A percentile compares a stretch with the other conserved stretches of the same genome.
phyloP scores from a whole-genome alignment of 495 filamentous ascomycete species.

The Penicillium bialowiezense region DNA sequence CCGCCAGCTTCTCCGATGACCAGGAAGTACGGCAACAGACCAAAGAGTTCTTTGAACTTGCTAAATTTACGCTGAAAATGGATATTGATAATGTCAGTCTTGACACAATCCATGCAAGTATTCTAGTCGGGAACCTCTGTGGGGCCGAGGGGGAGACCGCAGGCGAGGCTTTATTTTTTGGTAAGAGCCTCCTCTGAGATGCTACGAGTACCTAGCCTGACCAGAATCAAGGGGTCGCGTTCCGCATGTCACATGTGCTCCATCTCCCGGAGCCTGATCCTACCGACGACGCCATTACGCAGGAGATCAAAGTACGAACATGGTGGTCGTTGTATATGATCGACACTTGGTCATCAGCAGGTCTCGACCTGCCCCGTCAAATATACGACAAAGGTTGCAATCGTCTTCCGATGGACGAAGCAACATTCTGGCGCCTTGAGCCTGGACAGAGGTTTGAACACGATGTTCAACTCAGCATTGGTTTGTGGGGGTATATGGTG shows the following conservation, averaged over 20 bases:
- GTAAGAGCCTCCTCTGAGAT: slow-evolving; percentile 3
- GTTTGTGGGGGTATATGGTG: slow-evolving; percentile 22
- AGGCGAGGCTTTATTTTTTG: slow-evolving; percentile 17
- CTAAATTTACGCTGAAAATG: slow-evolving; percentile 13
- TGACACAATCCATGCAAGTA: slow-evolving; percentile 18
- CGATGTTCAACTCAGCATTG: not conserved
- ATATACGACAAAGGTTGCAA: slow-evolving; percentile 8
- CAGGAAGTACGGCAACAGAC: slow-evolving; percentile 3
- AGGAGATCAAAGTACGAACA: slow-evolving; percentile 19
- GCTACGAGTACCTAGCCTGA: too few species aligned
- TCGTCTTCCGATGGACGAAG: slow-evolving; percentile 11
- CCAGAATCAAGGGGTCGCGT: slow-evolving; percentile 17
- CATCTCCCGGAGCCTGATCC: slow-evolving; percentile 9
- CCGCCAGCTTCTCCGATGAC: slow-evolving; percentile 1
- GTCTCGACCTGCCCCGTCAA: slow-evolving; percentile 15
- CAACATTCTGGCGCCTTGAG: slow-evolving; percentile 5
- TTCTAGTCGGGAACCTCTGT: slow-evolving; percentile 19
- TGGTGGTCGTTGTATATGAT: slow-evolving; percentile 29
- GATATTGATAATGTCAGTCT: slow-evolving; percentile 11
- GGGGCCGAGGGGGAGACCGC: slow-evolving; percentile 15
- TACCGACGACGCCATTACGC: slow-evolving; percentile 13
- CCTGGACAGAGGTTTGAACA: not conserved
- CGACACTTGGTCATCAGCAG: slow-evolving; percentile 24
- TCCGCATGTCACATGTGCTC: slow-evolving; percentile 20
- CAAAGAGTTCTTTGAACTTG: slow-evolving; percentile 10